phyloP scores from a whole-genome alignment of 345 rosid species.

The Limnanthes douglasii region DNA sequence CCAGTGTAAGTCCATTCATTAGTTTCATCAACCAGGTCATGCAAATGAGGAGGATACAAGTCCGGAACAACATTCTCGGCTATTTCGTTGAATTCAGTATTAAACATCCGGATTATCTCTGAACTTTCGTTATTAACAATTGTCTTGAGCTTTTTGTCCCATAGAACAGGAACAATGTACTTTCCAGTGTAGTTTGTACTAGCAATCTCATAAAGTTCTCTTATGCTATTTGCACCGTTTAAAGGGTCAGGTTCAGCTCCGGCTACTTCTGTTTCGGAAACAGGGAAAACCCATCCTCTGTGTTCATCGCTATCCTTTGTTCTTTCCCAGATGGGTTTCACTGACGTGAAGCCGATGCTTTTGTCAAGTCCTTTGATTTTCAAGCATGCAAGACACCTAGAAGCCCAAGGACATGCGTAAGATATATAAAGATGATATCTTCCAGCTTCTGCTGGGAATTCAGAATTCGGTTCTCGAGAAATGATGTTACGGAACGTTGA shows the following conservation, averaged over 20 bases:
- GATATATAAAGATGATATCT: conserved; percentile 92
- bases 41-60: conserved; percentile 29
- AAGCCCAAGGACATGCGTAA: conserved; percentile 97
- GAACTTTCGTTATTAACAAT: conserved; percentile 45
- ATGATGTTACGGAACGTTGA: conserved; percentile 70
- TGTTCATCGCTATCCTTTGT: conserved; percentile 77
- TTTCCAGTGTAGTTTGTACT: conserved; percentile 62
- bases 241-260: conserved; percentile 71
- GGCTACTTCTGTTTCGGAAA: conserved; percentile 37
- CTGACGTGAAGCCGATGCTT: conserved; percentile 75
- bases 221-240: conserved; percentile 59
- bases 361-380: conserved; percentile 77
- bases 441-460: conserved; percentile 65
- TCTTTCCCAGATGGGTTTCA: conserved; percentile 76
- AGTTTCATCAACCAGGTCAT: conserved; percentile 19
- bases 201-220: conserved; percentile 76
- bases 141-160: conserved; percentile 55
- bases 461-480: conserved; percentile 42
- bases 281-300: conserved; percentile 85
- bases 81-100: conserved; percentile 32
- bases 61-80: conserved; percentile 29
- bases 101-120: conserved; percentile 39
- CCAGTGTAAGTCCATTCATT: conserved; percentile 34
- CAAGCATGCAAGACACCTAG: conserved; percentile 68
- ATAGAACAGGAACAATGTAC: conserved; percentile 71